Evolutionary conservation across 768 basidiomycete genomes (phyloP).

Genomic region (Termitomyces heimii): DNA sequence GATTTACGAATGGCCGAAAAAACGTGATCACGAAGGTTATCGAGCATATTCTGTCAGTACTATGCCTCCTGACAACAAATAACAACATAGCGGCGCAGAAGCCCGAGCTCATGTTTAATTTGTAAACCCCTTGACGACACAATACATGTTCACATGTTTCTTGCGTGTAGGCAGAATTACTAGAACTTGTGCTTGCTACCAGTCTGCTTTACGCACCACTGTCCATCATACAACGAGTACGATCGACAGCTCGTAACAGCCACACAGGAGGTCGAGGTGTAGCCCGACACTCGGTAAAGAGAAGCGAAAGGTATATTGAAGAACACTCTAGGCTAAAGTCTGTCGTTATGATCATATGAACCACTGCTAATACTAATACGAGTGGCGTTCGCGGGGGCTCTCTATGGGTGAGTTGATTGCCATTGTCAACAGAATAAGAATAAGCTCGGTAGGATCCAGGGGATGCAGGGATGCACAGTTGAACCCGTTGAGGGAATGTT

Average conservation of each 20-base stretch:
- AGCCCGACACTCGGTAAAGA: constrained; percentile 1
- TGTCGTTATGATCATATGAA: constrained; percentile 5
- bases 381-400: constrained; percentile 1
- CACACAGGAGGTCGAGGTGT: constrained; percentile 4
- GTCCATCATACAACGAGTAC: constrained; percentile 1
- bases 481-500: background rate
- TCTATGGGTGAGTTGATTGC: background rate
- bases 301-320: constrained; percentile 3
- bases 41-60: constrained; percentile 11
- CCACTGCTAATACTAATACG: background rate
- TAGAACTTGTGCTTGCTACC: background rate
- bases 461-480: background rate
- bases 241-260: constrained; percentile 8
- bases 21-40: constrained; percentile 6
- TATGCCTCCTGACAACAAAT: constrained; percentile 6
- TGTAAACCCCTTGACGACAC: background rate
- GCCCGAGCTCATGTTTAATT: background rate
- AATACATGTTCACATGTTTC: background rate
- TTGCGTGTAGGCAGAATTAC: background rate
- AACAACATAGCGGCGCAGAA: constrained; percentile 6
- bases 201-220: background rate
- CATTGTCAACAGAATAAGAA: background rate
- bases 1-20: background rate
- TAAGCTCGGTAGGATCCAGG: background rate
- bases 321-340: background rate